Evolutionary conservation across 2,329 filamentous ascomycete genomes (phyloP), one percentile per base, ranked within the genome.

Genomic region (Phaeosphaeria sp.): DNA sequence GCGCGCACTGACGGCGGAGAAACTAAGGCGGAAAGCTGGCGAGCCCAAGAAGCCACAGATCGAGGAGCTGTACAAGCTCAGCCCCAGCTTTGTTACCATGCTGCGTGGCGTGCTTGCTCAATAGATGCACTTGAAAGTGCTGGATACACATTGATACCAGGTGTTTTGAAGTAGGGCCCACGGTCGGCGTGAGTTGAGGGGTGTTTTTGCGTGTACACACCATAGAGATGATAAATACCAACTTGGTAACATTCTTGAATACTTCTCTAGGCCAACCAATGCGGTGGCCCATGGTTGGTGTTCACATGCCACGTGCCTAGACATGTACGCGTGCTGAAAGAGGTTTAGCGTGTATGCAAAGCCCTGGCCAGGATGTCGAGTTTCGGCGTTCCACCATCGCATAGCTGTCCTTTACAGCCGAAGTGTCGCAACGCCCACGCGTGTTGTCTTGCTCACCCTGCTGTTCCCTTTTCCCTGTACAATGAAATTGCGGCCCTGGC

Each of bases 21-120:
- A 90, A 58, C 82, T 99, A 52, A 85, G 92, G 63, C 84, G 92
- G 52, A 89, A 86, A 44, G 92, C 93, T 0, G 93, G 93, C 30
- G 92, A 97, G 80, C 93, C 93, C 1, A 81, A 83, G 52, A 97
- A 97, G 80, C 93, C 93, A 3, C 78, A 82, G 1, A 86, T 97
- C n/a, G 81, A 78, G 22, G 93, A 97, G 81, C 85, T 97, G 51
- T 83, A 91, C 71, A 93, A 93, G 75, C 78, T 97, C 71, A 87
- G 87, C 67, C 90, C 92, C 4, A 88, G 89, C 61, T 97, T 97
- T 76, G 77, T 94, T 73, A 81, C 85, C 50, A 95, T 96, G 90
- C 78, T 97, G 72, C 86, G 93, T 67, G 85, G 87, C 69, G 92
- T 96, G 42, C 81, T 97, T 71, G 91, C 92, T 13, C 64, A 72